These are phyloP conservation scores for Botrytis porri DNA, from an alignment of 2,329 filamentous ascomycete genomes.

Conservation along the genomic window DNA sequence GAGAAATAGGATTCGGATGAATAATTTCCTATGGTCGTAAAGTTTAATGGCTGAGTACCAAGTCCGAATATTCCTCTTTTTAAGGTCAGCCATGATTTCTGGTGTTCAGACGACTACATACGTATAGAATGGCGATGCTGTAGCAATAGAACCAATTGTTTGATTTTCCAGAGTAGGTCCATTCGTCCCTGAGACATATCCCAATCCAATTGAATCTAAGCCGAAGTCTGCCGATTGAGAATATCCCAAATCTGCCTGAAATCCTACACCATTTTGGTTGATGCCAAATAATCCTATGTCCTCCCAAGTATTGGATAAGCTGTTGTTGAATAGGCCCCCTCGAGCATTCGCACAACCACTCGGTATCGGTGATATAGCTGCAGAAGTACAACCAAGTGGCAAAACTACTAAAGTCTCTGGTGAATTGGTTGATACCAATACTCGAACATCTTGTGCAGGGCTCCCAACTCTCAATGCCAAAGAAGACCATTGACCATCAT, in stretches of 20 bases:
- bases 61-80: constrained; percentile 42
- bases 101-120: constrained; percentile 26
- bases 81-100: constrained; percentile 11
- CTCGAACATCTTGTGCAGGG: constrained; percentile 46
- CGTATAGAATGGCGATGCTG: constrained; percentile 41
- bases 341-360: constrained; percentile 45
- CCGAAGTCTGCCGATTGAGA: constrained; percentile 31
- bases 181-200: constrained; percentile 21
- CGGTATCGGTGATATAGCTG: constrained; percentile 38
- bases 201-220: constrained; percentile 26
- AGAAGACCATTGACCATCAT: constrained; percentile 69
- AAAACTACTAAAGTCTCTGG: constrained; percentile 39
- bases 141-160: constrained; percentile 34
- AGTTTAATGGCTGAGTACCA: constrained; percentile 42
- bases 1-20: constrained; percentile 40
- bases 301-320: constrained; percentile 53
- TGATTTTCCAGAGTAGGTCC: constrained; percentile 31
- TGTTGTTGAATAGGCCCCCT: constrained; percentile 56
- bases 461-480: constrained; percentile 58
- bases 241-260: constrained; percentile 43
- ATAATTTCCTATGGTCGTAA: constrained; percentile 40
- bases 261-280: constrained; percentile 40
- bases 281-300: constrained; percentile 39
- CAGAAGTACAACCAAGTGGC: constrained; percentile 37
- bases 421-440: constrained; percentile 42